Evolutionary conservation across 2,329 filamentous ascomycete genomes (phyloP).

Genomic region (Lecanicillium sp.): DNA sequence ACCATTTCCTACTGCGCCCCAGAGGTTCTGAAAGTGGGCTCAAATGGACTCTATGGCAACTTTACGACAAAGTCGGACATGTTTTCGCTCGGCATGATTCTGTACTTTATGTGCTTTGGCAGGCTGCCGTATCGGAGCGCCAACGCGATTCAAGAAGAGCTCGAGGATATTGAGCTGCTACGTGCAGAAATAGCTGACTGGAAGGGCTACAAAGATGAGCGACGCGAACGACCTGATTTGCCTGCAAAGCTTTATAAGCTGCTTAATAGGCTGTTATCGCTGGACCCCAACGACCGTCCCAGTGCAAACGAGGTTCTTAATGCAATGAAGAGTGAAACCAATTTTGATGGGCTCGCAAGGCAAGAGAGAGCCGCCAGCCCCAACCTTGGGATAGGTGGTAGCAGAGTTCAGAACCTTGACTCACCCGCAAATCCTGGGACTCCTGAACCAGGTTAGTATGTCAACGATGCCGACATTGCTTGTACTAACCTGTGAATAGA

Average conservation of each 20-base stretch:
- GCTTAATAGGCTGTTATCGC: constrained; percentile 69
- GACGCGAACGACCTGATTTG: constrained; percentile 68
- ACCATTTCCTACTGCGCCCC: constrained; percentile 97
- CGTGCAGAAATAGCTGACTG: constrained; percentile 80
- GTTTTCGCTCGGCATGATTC: constrained; percentile 97
- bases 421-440: constrained; percentile 42
- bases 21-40: constrained; percentile 69
- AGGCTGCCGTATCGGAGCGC: constrained; percentile 77
- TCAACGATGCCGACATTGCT: too few relatives aligned
- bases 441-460: constrained; percentile 33
- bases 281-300: constrained; percentile 69
- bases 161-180: constrained; percentile 80
- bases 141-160: constrained; percentile 80
- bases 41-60: constrained; percentile 70
- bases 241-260: constrained; percentile 80
- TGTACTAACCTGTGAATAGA: too few relatives aligned
- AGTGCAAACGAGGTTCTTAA: constrained; percentile 78
- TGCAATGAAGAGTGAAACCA: constrained; percentile 63
- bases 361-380: constrained; percentile 25
- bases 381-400: constrained; percentile 30
- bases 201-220: constrained; percentile 77
- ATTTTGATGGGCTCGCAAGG: constrained; percentile 32
- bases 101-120: constrained; percentile 96
- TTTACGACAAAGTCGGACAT: constrained; percentile 97
- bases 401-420: constrained; percentile 47